phyloP scores from a whole-genome alignment of 2,329 filamentous ascomycete genomes.

The Penicillium occitanis region DNA sequence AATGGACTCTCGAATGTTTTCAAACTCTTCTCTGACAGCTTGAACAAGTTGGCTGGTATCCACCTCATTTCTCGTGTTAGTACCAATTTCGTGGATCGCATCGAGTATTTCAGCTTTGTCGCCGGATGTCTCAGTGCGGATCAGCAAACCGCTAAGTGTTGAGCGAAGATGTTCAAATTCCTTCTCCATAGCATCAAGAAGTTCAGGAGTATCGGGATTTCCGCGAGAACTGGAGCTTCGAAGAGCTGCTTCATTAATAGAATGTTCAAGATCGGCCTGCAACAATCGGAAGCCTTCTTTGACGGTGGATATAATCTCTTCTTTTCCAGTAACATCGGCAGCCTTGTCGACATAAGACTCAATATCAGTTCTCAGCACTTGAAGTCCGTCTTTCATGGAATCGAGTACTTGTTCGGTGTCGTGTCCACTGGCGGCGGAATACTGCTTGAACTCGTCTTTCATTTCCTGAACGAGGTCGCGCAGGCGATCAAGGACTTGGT shows the following conservation, averaged over 20 bases:
- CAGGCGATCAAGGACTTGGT: slow-evolving; percentile 60
- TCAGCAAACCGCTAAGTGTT: slow-evolving; percentile 68
- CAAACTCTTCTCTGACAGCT: slow-evolving; percentile 60
- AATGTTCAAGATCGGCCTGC: slow-evolving; percentile 57
- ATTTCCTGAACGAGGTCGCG: slow-evolving; percentile 61
- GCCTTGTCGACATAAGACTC: slow-evolving; percentile 76
- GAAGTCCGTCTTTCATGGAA: slow-evolving; percentile 82
- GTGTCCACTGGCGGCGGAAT: slow-evolving; percentile 72
- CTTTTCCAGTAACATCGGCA: slow-evolving; percentile 67
- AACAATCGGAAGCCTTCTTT: slow-evolving; percentile 63
- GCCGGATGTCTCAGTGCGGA: slow-evolving; percentile 57
- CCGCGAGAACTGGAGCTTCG: slow-evolving; percentile 32
- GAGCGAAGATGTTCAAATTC: slow-evolving; percentile 82
- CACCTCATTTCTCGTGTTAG: slow-evolving; percentile 33
- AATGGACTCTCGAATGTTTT: slow-evolving; percentile 59
- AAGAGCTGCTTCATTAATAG: slow-evolving; percentile 46
- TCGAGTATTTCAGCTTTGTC: slow-evolving; percentile 64
- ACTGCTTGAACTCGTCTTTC: slow-evolving; percentile 70
- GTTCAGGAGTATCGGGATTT: slow-evolving; percentile 61
- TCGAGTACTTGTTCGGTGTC: slow-evolving; percentile 88
- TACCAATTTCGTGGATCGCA: slow-evolving; percentile 53
- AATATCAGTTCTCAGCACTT: slow-evolving; percentile 75
- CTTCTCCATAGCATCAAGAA: slow-evolving; percentile 73
- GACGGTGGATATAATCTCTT: slow-evolving; percentile 73
- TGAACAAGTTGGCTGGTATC: slow-evolving; percentile 38